Evolutionary conservation across 2,329 filamentous ascomycete genomes (phyloP).

Genomic region (Cryphonectria radicalis): DNA sequence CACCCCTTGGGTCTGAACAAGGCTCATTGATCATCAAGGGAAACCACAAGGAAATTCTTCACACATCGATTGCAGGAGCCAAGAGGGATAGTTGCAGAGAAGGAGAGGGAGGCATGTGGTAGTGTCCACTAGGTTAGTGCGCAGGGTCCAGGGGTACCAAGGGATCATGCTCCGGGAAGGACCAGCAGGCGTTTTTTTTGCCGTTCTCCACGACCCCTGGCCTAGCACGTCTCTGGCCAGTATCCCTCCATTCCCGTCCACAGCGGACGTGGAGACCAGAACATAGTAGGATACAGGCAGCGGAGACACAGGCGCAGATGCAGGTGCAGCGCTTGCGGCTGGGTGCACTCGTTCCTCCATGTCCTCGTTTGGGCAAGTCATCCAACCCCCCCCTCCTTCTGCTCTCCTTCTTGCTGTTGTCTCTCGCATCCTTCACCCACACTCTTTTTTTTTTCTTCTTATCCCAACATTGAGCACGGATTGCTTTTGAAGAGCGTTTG

Average conservation of each 20-base stretch:
- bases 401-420: constrained; percentile 3
- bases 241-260: background rate
- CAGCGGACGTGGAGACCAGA: constrained; percentile 1
- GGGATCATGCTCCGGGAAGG: background rate
- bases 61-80: background rate
- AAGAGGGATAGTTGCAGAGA: background rate
- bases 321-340: constrained; percentile 12
- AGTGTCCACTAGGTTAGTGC: background rate
- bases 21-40: background rate
- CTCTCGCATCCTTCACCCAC: constrained; percentile 35
- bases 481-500: constrained; percentile 24
- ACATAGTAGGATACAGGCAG: background rate
- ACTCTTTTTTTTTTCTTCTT: constrained; percentile 43
- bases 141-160: constrained; percentile 25
- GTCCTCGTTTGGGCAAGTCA: constrained; percentile 18
- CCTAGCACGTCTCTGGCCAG: background rate
- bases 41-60: background rate
- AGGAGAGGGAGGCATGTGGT: background rate
- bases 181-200: background rate
- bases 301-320: constrained; percentile 11
- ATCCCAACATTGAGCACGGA: constrained; percentile 19
- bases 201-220: constrained; percentile 3
- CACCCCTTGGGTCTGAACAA: background rate
- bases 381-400: constrained; percentile 10
- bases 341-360: constrained; percentile 7